Percentiles rank a stretch among this genome's conserved stretches.
Conservation (phyloP, 768 basidiomycete genomes). For the Filobasidium wieringae region DNA sequence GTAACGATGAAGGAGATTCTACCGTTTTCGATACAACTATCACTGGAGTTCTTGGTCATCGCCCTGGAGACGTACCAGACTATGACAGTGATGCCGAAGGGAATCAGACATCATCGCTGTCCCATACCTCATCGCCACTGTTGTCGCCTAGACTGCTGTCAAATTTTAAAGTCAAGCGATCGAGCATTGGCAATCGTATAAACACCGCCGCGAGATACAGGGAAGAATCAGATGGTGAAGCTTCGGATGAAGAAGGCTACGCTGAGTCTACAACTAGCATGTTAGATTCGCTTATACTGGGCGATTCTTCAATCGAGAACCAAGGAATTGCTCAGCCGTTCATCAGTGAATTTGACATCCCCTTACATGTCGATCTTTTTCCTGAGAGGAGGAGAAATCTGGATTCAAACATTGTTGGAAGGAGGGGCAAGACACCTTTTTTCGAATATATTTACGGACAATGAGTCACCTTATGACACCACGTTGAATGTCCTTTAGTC, state of each 20-base stretch:
- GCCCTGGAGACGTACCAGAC: not conserved
- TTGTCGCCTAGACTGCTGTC: not conserved
- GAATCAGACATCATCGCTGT: not conserved
- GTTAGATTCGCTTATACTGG: slow-evolving; percentile 10
- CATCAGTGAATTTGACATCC: slow-evolving; percentile 9
- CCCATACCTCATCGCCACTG: slow-evolving; percentile 2
- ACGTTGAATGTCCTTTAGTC: no score
- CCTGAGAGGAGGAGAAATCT: slow-evolving; percentile 1
- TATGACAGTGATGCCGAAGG: not conserved
- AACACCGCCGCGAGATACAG: not conserved
- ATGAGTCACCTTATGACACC: not conserved
- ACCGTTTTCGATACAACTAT: not conserved
- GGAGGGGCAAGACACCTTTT: slow-evolving; percentile 32
- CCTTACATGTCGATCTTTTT: slow-evolving; percentile 7
- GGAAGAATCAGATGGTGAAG: not conserved
- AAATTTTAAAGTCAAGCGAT: not conserved
- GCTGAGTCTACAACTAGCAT: slow-evolving; percentile 9
- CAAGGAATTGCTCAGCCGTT: slow-evolving; percentile 1
- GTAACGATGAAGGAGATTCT: not conserved
- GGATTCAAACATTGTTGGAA: slow-evolving; percentile 1
- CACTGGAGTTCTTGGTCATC: not conserved
- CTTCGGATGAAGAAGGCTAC: not conserved
- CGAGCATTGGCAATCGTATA: not conserved
- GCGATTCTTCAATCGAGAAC: not conserved
- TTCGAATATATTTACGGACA: slow-evolving; percentile 36